Evolutionary conservation across 495 filamentous ascomycete species (phyloP).

Genomic region (Aspergillus saccharolyticus): DNA sequence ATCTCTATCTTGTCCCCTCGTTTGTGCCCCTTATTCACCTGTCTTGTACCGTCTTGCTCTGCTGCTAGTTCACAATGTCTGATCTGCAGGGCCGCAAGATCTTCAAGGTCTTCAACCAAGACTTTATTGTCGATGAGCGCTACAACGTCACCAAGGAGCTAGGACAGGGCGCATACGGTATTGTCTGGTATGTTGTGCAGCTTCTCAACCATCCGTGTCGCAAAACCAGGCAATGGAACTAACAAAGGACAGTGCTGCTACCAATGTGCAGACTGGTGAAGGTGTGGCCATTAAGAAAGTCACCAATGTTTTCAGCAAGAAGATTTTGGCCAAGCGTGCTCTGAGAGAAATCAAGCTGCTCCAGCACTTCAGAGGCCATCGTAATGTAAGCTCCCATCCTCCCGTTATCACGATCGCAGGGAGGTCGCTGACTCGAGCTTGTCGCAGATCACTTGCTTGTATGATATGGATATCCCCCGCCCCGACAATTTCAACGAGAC

Average conservation of each 20-base stretch:
- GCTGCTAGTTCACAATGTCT: slow-evolving; percentile 48
- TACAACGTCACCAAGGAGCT: slow-evolving; percentile 99
- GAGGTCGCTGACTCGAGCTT: slow-evolving; percentile 28
- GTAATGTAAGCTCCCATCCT: slow-evolving; percentile 51
- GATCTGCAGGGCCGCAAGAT: slow-evolving; percentile 83
- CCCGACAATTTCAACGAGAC: slow-evolving; percentile 99
- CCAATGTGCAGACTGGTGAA: slow-evolving; percentile 83
- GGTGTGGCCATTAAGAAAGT: slow-evolving; percentile 99
- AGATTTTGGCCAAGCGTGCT: slow-evolving; percentile 96
- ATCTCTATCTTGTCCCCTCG: slow-evolving; percentile 6
- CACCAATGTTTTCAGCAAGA: slow-evolving; percentile 99
- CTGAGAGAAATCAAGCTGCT: slow-evolving; percentile 97
- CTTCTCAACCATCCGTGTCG: neutral
- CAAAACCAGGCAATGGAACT: slow-evolving; percentile 3
- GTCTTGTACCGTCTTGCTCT: slow-evolving; percentile 2
- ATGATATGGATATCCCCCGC: slow-evolving; percentile 98
- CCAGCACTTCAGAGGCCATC: slow-evolving; percentile 91
- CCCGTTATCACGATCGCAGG: slow-evolving; percentile 11
- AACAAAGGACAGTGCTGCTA: slow-evolving; percentile 63
- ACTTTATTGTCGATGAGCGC: slow-evolving; percentile 96
- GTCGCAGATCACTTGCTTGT: slow-evolving; percentile 91
- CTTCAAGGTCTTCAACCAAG: slow-evolving; percentile 99
- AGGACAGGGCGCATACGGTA: slow-evolving; percentile 95
- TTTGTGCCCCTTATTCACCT: no score
- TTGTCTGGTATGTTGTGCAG: slow-evolving; percentile 74